phyloP scores from a whole-genome alignment of 257 asterid genomes.

The Plantago ovata region DNA sequence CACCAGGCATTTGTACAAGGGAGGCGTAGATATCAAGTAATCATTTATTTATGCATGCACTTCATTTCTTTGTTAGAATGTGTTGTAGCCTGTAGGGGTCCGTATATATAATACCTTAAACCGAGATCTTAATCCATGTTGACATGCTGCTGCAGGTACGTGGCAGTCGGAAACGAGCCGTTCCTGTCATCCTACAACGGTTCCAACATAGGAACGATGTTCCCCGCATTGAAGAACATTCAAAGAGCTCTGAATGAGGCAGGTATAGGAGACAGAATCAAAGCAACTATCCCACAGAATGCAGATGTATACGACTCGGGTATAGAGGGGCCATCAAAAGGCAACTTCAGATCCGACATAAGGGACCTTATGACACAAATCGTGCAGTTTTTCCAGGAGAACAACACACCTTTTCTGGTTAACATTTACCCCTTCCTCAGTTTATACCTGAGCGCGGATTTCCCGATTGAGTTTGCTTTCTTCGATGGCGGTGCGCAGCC shows the following conservation, averaged over 20 bases:
- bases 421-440: conserved; percentile 70
- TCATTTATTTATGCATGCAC: neutral
- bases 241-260: conserved; percentile 66
- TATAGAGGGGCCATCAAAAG: conserved; percentile 46
- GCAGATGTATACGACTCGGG: conserved; percentile 73
- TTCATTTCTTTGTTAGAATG: no score
- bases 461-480: conserved; percentile 59
- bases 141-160: conserved; percentile 32
- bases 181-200: conserved; percentile 68
- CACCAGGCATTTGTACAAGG: conserved; percentile 41
- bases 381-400: conserved; percentile 30
- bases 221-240: conserved; percentile 67
- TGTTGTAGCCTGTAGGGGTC: no score
- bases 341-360: conserved; percentile 47
- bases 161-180: conserved; percentile 92
- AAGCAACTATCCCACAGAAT: conserved; percentile 81
- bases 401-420: conserved; percentile 54
- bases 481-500: conserved; percentile 48
- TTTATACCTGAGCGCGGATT: conserved; percentile 28
- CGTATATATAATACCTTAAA: no score
- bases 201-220: conserved; percentile 27
- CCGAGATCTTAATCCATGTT: no score
- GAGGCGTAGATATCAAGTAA: conserved; percentile 67
- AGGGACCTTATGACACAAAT: conserved; percentile 37
- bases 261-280: conserved; percentile 62